phyloP scores from a whole-genome alignment of 2,329 filamentous ascomycete species.

The Chaetomium sp. region DNA sequence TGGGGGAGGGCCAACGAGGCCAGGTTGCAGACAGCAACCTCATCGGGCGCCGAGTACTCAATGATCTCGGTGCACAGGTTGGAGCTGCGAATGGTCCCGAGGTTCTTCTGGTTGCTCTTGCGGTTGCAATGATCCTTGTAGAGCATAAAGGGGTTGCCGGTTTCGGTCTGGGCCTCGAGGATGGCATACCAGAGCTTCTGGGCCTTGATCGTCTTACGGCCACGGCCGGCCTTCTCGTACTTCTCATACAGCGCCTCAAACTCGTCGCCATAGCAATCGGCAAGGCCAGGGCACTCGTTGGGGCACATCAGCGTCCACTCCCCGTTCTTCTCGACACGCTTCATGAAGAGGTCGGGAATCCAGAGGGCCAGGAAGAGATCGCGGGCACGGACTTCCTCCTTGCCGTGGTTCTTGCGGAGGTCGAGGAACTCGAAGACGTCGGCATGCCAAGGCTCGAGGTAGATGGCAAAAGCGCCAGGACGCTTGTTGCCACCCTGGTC shows the following conservation, averaged over 20 bases:
- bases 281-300: slow-evolving; percentile 90
- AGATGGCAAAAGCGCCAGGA: slow-evolving; percentile 96
- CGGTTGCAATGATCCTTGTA: slow-evolving; percentile 99
- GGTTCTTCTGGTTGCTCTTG: slow-evolving; percentile 99
- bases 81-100: slow-evolving; percentile 96
- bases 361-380: slow-evolving; percentile 97
- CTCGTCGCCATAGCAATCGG: slow-evolving; percentile 96
- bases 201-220: slow-evolving; percentile 88
- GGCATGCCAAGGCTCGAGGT: slow-evolving; percentile 97
- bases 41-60: slow-evolving; percentile 95
- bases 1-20: slow-evolving; percentile 90
- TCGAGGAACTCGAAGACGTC: slow-evolving; percentile 98
- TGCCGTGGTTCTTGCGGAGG: slow-evolving; percentile 98
- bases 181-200: slow-evolving; percentile 99
- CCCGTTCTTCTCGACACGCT: slow-evolving; percentile 94
- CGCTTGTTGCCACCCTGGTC: slow-evolving; percentile 99
- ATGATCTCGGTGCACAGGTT: slow-evolving; percentile 99
- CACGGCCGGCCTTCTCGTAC: slow-evolving; percentile 86
- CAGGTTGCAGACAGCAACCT: slow-evolving; percentile 98
- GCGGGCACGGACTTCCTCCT: slow-evolving; percentile 95
- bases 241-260: slow-evolving; percentile 93
- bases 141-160: slow-evolving; percentile 98
- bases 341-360: slow-evolving; percentile 99
- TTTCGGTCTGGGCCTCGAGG: slow-evolving; percentile 97
- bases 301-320: slow-evolving; percentile 99